Base-by-base conservation (phyloP, 495 filamentous ascomycete species). In the Trichoderma gamsii region DNA sequence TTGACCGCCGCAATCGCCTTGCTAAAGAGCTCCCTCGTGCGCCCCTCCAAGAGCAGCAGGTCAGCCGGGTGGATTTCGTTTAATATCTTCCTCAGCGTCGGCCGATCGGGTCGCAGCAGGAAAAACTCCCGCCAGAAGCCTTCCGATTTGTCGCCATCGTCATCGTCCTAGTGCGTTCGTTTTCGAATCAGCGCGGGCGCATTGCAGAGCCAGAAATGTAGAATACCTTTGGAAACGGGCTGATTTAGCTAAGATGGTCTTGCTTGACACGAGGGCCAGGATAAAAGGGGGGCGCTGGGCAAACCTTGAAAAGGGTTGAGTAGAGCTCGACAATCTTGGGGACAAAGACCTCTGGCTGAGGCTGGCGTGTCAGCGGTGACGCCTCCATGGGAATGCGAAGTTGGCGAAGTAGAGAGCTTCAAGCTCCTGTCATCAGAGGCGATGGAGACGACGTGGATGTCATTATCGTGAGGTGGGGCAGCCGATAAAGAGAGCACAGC, bases 121-220 rank as follows among this genome's bases (percentile, higher is more conserved):
- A 98, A 99, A 79, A 98, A 92, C 79, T 97, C 94, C 66, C 86
- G 84, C 96, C 95, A 99, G 79, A 97, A 99, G 11, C 93, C 95
- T 69, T 97, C 92, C 0, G 89, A 85, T 65, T 87, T 87, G 49
- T 84, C 78, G 68, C 83, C 84, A 59, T 92, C 89, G 52, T 82
- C 78, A 18, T 88, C 84, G 71, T 84, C 79, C 77, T 86, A 70
- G 66, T 67, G 68, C 77, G 41, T 87, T 4, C 82, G 66, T 79
- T 76, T 76, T 80, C 59, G 43, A 38, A 41, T 43, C 49, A 44
- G 51, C 32, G 8, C 9, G 63, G 15, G 43, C 32, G 59, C 67
- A 46, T 43, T 16, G 13, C 49, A 21, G 0, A 7, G 32, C n/a
- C 11, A 15, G 63, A 41, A 41, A 18, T 9, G 29, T 38, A 9